Evolutionary conservation across 2,329 filamentous ascomycete genomes (phyloP), one percentile per base, ranked within the genome.

Genomic region (Ramularia collo-cygni): DNA sequence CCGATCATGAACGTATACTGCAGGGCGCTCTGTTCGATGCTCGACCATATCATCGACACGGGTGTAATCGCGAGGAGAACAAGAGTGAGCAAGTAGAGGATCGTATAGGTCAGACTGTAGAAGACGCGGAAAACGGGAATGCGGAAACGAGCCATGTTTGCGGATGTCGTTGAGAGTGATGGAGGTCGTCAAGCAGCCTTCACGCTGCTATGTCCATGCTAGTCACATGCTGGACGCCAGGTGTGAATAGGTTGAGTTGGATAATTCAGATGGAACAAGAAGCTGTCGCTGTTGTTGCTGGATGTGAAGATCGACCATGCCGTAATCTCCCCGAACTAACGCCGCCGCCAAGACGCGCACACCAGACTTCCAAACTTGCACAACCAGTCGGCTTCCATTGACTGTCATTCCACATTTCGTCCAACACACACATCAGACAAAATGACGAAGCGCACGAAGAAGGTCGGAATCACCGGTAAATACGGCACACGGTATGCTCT

Each of bases 401-500:
- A 6, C 10, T 24, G 10, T 10, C 21, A 6, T 10, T 10, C 10
- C 21, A 24, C 21, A 24, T 24, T 10, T 24, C 10, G 21, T 24
- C 21, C 6, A 21, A 24, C 43, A 34, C 44, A 44, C 52, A 50
- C 42, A 38, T 50, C 53, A 51, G 54, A 44, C 77, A 87, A 81
- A 73, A 92, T 92, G 85, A 87, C 85, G 70, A 90, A 92, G 81
- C 82, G 87, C 77, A 93, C 87, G 58, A 93, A 86, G 84, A 93
- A 95, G 85, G 88, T 94, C 81, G 87, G 87, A 71, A 89, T 95
- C 71, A 95, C 90, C 77, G 86, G 89, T 75, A 93, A 95, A 82
- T 95, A 95, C 76, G 89, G 89, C 79, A 89, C 84, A 68, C 86
- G 88, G 83, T 93, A 84, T 72, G 82, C 44, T 46, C 19, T 19